Base-by-base conservation (phyloP, 257 asterid species). In the Paraleonurus japonicus region DNA sequence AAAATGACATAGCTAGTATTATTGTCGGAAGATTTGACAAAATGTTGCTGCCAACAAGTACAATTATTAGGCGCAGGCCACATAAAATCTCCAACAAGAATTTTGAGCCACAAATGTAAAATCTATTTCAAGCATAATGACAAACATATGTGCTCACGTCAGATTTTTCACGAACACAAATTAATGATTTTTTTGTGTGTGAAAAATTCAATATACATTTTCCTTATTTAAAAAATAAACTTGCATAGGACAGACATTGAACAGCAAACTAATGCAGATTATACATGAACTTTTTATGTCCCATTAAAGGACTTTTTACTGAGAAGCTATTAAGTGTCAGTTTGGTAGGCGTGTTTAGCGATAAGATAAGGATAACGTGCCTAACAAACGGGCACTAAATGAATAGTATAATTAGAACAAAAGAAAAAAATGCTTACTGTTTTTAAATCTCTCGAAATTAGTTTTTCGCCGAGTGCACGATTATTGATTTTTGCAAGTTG, bases 81-180 rank as follows among this genome's bases (percentile, higher is more conserved):
- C 57, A 23, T 7, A 59, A 35, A 51, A 65, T 73, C 69, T 58
- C 27, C 59, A 12, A n/a, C 37, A 9, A 30, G 3, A 65, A 5
- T 54, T 35, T 57, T 55, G 73, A 65, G 70, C 70, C 65, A 37
- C 74, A 60, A 75, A 75, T 5, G 9, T 6, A 67, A 58, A 58
- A n/a, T 32, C 20, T 64, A 65, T 10, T 72, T 15, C 55, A 32
- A 35, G 23, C 45, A 27, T 8, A 30, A 8, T 15, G 30, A 22
- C 70, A 48, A 32, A 37, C 61, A 65, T 43, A 43, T 13, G 15
- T 13, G 32, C 64, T 61, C 12, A 16, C 58, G 17, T 67, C 65
- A 67, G 35, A 68, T 24, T 10, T 67, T 68, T 61, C 13, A 75
- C 55, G 41, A 13, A 47, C 61, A 11, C 11, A 24, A 23, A 69